These are phyloP conservation scores for Vanrija humicola DNA, from an alignment of 1,284 basidiomycete genomes.

Conservation along the genomic window DNA sequence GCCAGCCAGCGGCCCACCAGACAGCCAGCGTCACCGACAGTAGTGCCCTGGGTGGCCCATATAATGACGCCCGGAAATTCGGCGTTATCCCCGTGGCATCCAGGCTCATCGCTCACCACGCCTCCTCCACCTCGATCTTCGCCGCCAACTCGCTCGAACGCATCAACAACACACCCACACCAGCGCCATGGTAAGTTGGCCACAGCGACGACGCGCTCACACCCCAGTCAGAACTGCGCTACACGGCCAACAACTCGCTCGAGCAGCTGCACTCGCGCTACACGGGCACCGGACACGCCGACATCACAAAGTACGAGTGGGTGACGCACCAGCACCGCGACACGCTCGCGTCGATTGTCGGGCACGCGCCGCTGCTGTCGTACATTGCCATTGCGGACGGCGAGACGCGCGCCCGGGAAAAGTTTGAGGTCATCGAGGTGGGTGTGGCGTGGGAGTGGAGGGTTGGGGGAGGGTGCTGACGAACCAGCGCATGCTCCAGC, in stretches of 20 bases:
- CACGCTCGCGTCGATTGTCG: slow-evolving; percentile 84
- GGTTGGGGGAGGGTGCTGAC: not conserved
- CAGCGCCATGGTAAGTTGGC: slow-evolving; percentile 4
- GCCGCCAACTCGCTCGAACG: not conserved
- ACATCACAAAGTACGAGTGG: slow-evolving; percentile 95
- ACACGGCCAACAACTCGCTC: slow-evolving; percentile 88
- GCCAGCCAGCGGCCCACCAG: too few relatives aligned
- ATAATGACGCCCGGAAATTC: too few relatives aligned
- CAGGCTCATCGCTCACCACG: too few relatives aligned
- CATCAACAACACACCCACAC: not conserved
- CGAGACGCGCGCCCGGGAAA: slow-evolving; percentile 80
- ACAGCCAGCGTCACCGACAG: too few relatives aligned
- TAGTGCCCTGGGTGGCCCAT: too few relatives aligned
- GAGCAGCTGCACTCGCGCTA: slow-evolving; percentile 94
- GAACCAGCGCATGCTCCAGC: slow-evolving; percentile 86
- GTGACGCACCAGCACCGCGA: slow-evolving; percentile 95
- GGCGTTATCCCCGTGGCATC: too few relatives aligned
- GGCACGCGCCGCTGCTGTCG: slow-evolving; percentile 78
- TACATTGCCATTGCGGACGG: slow-evolving; percentile 92
- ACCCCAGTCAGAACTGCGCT: slow-evolving; percentile 70
- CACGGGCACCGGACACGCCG: slow-evolving; percentile 91
- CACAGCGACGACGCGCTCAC: not conserved
- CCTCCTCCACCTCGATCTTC: too few relatives aligned
- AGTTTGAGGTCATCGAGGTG: slow-evolving; percentile 95
- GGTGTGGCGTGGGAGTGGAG: slow-evolving; percentile 25